Base-by-base conservation (phyloP, 495 filamentous ascomycete species). In the Aspergillus baeticus region DNA sequence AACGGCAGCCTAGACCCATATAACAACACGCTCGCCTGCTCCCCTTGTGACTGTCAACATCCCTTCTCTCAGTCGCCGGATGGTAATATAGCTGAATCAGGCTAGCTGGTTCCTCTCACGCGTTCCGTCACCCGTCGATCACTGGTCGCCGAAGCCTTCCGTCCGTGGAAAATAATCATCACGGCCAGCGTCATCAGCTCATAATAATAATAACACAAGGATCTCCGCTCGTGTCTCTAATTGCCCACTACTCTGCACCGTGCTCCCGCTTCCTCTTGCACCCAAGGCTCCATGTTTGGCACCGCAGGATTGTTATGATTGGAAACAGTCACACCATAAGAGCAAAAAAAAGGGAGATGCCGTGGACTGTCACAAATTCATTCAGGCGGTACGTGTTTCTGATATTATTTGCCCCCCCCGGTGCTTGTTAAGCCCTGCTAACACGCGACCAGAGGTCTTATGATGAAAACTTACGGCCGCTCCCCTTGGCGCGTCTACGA, bases 321-420 rank as follows among this genome's bases (percentile, higher is more conserved):
- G 58, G 42, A 56, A 45, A 44, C 54, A 50, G 23, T 42, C 54
- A 36, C 34, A 6, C 29, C 15, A 11, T 1, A 29, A 29, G 38
- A 31, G 37, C 41, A 50, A 34, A 50, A 57, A 63, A 59, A 57
- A 68, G 63, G 67, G 71, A 67, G 62, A 82, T 82, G 79, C 77
- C 78, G 69, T 82, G 76, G 69, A 80, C 77, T 55, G 78, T 82
- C 56, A 80, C 79, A 61, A 82, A 82, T 71, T 82, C 79, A 60
- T 82, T 81, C 52, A 82, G 79, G 69, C 73, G 79, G 79, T 82
- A 70, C 18, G 64, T 34, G 1, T n/a, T 21, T 29, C 14, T 22
- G 11, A 26, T 21, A 31, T 49, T n/a, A n/a, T n/a, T n/a, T 17
- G 34, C 47, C 47, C 47, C 34, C 15, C n/a, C 17, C 45, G 57